Evolutionary conservation across 176 grass and related monocot species (phyloP).

Genomic region (Aechmea fasciata): DNA sequence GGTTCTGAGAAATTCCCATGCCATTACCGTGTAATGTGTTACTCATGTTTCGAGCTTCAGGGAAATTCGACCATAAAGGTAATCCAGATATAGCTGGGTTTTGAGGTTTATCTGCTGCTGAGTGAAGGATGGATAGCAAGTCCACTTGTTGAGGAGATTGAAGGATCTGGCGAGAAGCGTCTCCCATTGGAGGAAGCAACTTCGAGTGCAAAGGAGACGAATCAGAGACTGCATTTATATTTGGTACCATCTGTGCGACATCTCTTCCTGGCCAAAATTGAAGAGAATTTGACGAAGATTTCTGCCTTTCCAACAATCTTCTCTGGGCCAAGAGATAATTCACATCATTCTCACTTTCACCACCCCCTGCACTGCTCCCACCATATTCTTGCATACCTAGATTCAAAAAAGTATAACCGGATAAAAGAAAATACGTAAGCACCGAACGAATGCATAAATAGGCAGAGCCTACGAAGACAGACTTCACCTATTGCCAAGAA

Average conservation of each 20-base stretch:
- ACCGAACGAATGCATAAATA: background rate
- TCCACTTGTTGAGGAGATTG: constrained; percentile 59
- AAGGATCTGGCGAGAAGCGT: constrained; percentile 39
- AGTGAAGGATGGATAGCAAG: constrained; percentile 72
- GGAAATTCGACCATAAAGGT: constrained; percentile 45
- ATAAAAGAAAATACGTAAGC: background rate
- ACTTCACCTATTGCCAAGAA: background rate
- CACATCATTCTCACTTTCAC: constrained; percentile 41
- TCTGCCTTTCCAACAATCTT: constrained; percentile 78
- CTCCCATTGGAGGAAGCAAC: constrained; percentile 36
- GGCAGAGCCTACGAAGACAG: background rate
- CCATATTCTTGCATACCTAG: constrained; percentile 56
- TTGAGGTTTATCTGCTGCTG: constrained; percentile 60
- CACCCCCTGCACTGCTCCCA: constrained; percentile 31
- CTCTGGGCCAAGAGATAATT: constrained; percentile 79
- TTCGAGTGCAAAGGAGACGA: constrained; percentile 53
- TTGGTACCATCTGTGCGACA: constrained; percentile 32
- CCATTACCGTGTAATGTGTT: constrained; percentile 22
- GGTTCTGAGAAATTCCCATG: constrained; percentile 36
- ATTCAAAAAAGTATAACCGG: constrained; percentile 15
- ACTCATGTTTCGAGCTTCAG: constrained; percentile 43
- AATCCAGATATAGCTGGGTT: constrained; percentile 33
- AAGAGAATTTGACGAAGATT: constrained; percentile 40
- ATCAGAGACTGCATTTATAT: constrained; percentile 38
- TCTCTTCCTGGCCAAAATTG: constrained; percentile 66